Conservation (phyloP, 352 stramenopile species). For the Plasmopara halstedii region DNA sequence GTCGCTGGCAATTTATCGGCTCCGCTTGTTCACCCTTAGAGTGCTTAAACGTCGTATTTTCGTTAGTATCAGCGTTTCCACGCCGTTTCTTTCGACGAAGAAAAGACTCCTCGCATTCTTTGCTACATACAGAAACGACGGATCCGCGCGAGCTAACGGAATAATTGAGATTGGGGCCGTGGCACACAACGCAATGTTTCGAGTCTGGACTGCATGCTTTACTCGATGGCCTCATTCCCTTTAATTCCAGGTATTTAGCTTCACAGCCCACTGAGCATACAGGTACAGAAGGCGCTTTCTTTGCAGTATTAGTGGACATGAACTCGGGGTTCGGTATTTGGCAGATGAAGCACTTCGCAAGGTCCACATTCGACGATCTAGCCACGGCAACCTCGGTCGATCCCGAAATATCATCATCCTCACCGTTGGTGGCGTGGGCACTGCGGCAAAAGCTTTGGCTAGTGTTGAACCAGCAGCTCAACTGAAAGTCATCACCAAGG, state of each 20-base stretch:
- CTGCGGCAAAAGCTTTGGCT: slow-evolving; percentile 19
- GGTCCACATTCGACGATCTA: slow-evolving; percentile 11
- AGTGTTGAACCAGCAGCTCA: slow-evolving; percentile 80
- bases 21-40: slow-evolving; percentile 24
- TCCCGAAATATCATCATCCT: slow-evolving; percentile 27
- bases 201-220: slow-evolving; percentile 15
- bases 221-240: slow-evolving; percentile 33
- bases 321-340: slow-evolving; percentile 50
- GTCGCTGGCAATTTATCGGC: slow-evolving; percentile 37
- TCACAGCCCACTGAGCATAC: slow-evolving; percentile 54
- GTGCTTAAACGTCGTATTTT: slow-evolving; percentile 16
- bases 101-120: slow-evolving; percentile 58
- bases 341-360: slow-evolving; percentile 52
- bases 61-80: slow-evolving; percentile 7
- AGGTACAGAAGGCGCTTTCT: slow-evolving; percentile 44
- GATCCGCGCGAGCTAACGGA: slow-evolving; percentile 47
- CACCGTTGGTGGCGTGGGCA: slow-evolving; percentile 31
- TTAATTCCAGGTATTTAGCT: slow-evolving; percentile 44
- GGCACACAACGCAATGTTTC: slow-evolving; percentile 58
- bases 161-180: slow-evolving; percentile 50
- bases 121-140: slow-evolving; percentile 55
- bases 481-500: slow-evolving; percentile 60
- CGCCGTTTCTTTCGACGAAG: slow-evolving; percentile 35
- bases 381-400: slow-evolving; percentile 14
- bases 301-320: slow-evolving; percentile 53